Conservation (phyloP, 2,329 filamentous ascomycete species). For the Penicillium sp. region DNA sequence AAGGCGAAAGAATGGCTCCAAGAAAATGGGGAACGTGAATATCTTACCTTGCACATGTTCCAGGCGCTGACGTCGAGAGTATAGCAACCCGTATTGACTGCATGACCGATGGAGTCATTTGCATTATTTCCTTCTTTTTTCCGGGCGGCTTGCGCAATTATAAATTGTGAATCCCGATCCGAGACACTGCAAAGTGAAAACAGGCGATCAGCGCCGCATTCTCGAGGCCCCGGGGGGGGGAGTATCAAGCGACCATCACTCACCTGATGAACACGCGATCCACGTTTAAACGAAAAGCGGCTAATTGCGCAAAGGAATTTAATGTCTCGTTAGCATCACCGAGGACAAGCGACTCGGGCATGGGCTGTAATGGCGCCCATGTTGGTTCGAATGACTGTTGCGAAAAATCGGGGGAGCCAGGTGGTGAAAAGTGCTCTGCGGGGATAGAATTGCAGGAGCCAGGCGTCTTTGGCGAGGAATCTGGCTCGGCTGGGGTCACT, state of each 20-base stretch:
- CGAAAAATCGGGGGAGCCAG: not conserved
- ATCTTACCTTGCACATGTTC: constrained; percentile 19
- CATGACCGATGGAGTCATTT: not conserved
- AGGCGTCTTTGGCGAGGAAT: not conserved
- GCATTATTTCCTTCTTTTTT: not conserved
- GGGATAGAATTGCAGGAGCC: not conserved
- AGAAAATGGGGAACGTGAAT: not conserved
- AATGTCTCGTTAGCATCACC: constrained; percentile 15
- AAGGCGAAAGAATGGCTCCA: not conserved
- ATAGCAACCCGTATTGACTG: constrained; percentile 2
- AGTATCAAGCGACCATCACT: not conserved
- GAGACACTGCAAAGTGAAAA: constrained; percentile 14
- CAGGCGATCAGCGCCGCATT: not conserved
- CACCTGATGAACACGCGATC: constrained; percentile 22
- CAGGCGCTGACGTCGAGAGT: constrained; percentile 16
- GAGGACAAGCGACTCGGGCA: constrained; percentile 3
- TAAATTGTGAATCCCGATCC: constrained; percentile 21
- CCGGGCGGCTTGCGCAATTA: constrained; percentile 23
- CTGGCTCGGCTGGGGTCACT: not conserved
- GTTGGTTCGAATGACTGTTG: not conserved
- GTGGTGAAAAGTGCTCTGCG: not conserved
- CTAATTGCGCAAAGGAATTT: constrained; percentile 24
- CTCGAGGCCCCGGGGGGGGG: not conserved
- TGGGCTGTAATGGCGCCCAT: not conserved
- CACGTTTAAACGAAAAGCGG: constrained; percentile 19